Evolutionary conservation across 2,329 filamentous ascomycete species (phyloP).

Genomic region (Apiospora arundinis): DNA sequence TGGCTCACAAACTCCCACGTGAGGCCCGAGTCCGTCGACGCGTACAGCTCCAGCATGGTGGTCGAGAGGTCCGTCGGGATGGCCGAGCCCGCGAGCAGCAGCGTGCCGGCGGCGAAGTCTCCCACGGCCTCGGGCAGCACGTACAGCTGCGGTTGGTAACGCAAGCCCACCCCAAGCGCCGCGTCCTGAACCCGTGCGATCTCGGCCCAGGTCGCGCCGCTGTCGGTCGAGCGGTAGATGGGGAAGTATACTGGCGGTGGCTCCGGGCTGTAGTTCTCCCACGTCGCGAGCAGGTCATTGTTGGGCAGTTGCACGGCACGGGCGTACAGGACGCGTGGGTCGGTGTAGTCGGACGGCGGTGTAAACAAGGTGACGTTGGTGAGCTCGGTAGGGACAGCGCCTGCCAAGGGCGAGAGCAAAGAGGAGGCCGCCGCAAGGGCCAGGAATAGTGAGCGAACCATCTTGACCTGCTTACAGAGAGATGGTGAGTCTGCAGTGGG

Average conservation of each 20-base stretch:
- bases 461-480: neutral
- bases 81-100: slow-evolving; percentile 67
- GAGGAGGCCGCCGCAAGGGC: slow-evolving; percentile 13
- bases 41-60: slow-evolving; percentile 75
- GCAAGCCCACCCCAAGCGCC: slow-evolving; percentile 68
- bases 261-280: slow-evolving; percentile 63
- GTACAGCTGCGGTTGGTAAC: slow-evolving; percentile 74
- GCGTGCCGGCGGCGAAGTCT: slow-evolving; percentile 64
- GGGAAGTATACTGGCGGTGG: slow-evolving; percentile 62
- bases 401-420: neutral
- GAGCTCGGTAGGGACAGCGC: neutral
- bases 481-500: neutral
- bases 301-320: slow-evolving; percentile 51
- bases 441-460: neutral
- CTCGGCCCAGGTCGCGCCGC: slow-evolving; percentile 66
- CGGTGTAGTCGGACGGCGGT: slow-evolving; percentile 51
- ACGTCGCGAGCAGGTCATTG: slow-evolving; percentile 57
- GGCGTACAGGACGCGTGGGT: slow-evolving; percentile 51
- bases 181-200: slow-evolving; percentile 68
- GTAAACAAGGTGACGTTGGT: slow-evolving; percentile 40
- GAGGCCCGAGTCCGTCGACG: slow-evolving; percentile 62
- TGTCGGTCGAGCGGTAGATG: slow-evolving; percentile 59
- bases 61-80: slow-evolving; percentile 64
- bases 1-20: slow-evolving; percentile 73
- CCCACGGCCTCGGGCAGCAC: slow-evolving; percentile 65